phyloP scores from a whole-genome alignment of 306 rosid genomes.

The Quercus aquifolioides region DNA sequence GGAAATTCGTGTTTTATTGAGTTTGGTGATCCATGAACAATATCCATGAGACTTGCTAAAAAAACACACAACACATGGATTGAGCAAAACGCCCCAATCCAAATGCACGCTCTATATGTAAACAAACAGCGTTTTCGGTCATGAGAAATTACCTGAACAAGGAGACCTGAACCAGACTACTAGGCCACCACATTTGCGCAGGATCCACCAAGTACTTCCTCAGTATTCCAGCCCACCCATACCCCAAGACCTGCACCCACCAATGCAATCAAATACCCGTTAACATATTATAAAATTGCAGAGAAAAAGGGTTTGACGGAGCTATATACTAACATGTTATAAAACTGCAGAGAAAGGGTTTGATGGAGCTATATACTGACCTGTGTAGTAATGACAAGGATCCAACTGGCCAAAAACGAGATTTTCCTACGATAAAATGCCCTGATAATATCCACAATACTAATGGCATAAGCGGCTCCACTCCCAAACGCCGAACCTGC shows the following conservation, averaged over 20 bases:
- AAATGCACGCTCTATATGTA: too few species aligned
- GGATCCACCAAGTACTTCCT: constrained; percentile 87
- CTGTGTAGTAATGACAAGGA: constrained; percentile 69
- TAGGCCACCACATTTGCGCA: constrained; percentile 96
- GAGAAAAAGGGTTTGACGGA: too few species aligned
- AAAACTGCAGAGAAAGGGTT: too few species aligned
- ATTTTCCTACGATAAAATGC: constrained; percentile 54
- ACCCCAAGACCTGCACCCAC: constrained; percentile 55
- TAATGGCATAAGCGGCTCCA: constrained; percentile 64
- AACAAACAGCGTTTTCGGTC: neutral
- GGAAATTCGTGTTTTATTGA: too few species aligned
- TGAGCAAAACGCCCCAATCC: too few species aligned
- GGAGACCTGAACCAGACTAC: constrained; percentile 81
- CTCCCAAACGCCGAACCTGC: constrained; percentile 67
- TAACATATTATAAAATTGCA: too few species aligned
- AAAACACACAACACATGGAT: too few species aligned
- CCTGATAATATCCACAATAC: constrained; percentile 56
- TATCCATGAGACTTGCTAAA: too few species aligned
- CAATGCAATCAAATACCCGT: too few species aligned
- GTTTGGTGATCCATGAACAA: too few species aligned
- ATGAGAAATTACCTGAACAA: constrained; percentile 49
- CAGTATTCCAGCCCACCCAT: constrained; percentile 81
- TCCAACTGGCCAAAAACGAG: constrained; percentile 58
- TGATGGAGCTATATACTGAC: neutral
- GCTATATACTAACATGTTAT: too few species aligned